Evolutionary conservation across 2,329 filamentous ascomycete genomes (phyloP), one percentile per base, ranked within the genome.

Genomic region (Phaeosphaeriaceae sp.): DNA sequence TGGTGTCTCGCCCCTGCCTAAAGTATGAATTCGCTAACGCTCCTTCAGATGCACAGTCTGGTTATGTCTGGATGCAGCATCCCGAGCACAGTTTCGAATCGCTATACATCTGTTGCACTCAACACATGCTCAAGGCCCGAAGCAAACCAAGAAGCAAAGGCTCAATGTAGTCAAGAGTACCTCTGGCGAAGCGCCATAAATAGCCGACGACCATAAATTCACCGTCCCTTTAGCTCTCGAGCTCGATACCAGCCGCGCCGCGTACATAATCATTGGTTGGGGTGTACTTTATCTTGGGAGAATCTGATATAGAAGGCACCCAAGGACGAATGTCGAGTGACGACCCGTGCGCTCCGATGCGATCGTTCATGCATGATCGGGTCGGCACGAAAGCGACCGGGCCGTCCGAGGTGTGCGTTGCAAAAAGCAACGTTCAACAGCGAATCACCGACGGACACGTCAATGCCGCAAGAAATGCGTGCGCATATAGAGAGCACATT

Each of bases 361-460:
- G n/a, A 21, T 45, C 42, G 11, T 45, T 24, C 17, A 24, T 45
- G 42, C 42, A 45, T n/a, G 19, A 21, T 13, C 31, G 31, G 31
- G 31, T 7, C 31, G 22, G 42, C 21, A 20, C 22, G 42, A 24
- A 15, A 45, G 15, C n/a, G n/a, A 45, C 19, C 42, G 42, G 19
- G n/a, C 42, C 42, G 22, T 21, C n/a, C 42, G 42, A 21, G 20
- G 9, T 45, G 3, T 24, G 22, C 15, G 7, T 21, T 21, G 42
- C 42, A 45, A 45, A 45, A 22, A 45, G 19, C 19, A 45, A 11
- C 10, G 22, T 21, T 21, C 31, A 36, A 3, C 5, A 15, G 42
- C 42, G 19, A 45, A 45, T 45, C 42, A 45, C 42, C 42, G 10
- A 25, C n/a, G n/a, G 19, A 50, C 27, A 50, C 48, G 27, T 50